A percentile compares a stretch with the other conserved stretches of the same genome.
Evolutionary conservation across 169 alveolate genomes (phyloP).

Genomic region (Eimeria sp.): DNA sequence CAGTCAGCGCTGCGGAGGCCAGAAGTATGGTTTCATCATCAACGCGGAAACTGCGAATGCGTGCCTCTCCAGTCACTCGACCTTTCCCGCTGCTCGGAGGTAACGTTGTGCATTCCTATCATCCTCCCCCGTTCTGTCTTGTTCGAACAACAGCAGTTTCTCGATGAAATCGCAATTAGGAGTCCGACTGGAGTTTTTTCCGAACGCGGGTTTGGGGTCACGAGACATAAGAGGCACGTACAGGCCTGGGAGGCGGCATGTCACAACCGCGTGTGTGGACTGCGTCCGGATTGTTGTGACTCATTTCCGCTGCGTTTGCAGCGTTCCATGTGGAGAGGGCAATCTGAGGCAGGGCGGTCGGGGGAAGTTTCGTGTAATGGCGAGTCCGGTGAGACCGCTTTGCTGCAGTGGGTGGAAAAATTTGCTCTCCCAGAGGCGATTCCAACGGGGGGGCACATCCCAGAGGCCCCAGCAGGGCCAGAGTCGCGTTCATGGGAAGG

Average conservation of each 20-base stretch:
- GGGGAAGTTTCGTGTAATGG: conserved; percentile 19
- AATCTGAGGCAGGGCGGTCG: neutral
- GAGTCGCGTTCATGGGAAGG: neutral
- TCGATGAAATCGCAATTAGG: neutral
- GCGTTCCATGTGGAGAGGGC: conserved; percentile 47
- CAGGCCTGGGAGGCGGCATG: neutral
- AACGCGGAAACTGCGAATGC: neutral
- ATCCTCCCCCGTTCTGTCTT: neutral
- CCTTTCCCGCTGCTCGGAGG: conserved; percentile 43
- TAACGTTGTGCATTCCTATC: neutral
- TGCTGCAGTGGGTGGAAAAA: conserved; percentile 65
- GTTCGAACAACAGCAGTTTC: neutral
- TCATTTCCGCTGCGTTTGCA: conserved; percentile 13
- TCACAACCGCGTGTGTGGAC: neutral
- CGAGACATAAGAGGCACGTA: neutral
- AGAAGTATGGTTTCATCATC: conserved; percentile 18
- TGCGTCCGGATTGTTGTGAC: neutral
- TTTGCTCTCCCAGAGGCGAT: conserved; percentile 44
- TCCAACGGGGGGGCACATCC: conserved; percentile 6
- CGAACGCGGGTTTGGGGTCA: neutral
- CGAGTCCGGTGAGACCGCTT: neutral
- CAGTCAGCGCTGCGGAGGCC: conserved; percentile 44
- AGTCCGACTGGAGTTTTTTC: neutral
- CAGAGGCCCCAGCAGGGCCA: neutral
- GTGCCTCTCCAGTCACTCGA: conserved; percentile 33